phyloP scores from a whole-genome alignment of 495 filamentous ascomycete species.

The Neurospora sp. region DNA sequence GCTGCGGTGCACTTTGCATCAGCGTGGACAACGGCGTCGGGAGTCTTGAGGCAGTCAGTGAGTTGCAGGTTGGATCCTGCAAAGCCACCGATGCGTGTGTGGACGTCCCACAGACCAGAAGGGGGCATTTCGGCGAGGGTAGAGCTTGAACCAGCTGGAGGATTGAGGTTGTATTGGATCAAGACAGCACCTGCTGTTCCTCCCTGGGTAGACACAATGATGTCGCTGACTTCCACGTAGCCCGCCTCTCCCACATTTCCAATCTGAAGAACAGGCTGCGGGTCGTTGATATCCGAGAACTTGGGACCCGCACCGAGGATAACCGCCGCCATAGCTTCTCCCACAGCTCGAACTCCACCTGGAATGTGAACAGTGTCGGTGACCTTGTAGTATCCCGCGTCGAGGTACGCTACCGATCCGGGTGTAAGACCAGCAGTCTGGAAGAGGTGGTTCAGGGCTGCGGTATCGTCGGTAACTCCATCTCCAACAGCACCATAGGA shows the following conservation, averaged over 20 bases:
- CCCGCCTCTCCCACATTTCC: constrained; percentile 42
- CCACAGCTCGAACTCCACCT: constrained; percentile 37
- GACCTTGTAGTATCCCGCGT: constrained; percentile 37
- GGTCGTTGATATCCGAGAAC: constrained; percentile 37
- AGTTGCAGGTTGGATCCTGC: constrained; percentile 70
- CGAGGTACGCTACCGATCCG: constrained; percentile 51
- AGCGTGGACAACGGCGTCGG: constrained; percentile 30
- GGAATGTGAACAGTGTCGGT: constrained; percentile 38
- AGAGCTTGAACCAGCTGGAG: neutral
- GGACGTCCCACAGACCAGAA: constrained; percentile 81
- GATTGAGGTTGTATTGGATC: constrained; percentile 74
- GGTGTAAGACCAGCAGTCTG: constrained; percentile 1
- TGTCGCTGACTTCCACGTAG: constrained; percentile 46
- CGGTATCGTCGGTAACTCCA: constrained; percentile 23
- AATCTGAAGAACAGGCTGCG: constrained; percentile 42
- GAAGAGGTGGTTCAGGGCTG: constrained; percentile 15
- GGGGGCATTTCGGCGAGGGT: constrained; percentile 46
- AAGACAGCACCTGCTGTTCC: constrained; percentile 45
- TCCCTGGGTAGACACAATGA: constrained; percentile 35
- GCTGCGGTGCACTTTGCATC: constrained; percentile 53
- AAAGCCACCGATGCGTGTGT: constrained; percentile 73
- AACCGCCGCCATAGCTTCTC: constrained; percentile 35
- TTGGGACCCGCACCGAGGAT: constrained; percentile 31
- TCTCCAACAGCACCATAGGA: constrained; percentile 18
- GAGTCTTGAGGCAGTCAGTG: constrained; percentile 53